These are phyloP conservation scores for Botryotinia narcissicola DNA, from an alignment of 2,329 filamentous ascomycete genomes.

Conservation along the genomic window DNA sequence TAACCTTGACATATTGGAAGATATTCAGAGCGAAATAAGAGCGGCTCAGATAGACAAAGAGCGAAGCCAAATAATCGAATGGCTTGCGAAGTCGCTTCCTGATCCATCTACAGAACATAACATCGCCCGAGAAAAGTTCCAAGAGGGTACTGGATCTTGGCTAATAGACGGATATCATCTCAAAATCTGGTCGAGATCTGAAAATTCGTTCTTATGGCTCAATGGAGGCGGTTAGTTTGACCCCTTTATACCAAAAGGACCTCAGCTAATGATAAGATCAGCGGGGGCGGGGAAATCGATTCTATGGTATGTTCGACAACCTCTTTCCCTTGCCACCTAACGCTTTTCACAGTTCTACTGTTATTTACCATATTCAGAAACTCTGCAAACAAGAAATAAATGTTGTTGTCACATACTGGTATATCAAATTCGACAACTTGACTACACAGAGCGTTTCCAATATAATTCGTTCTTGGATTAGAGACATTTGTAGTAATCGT, in stretches of 20 bases:
- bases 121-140: slow-evolving; percentile 18
- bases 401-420: slow-evolving; percentile 22
- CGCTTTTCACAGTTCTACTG: slow-evolving; percentile 18
- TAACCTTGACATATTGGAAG: background rate
- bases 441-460: slow-evolving; percentile 20
- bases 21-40: background rate
- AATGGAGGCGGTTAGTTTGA: slow-evolving; percentile 22
- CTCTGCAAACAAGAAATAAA: slow-evolving; percentile 6
- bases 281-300: slow-evolving; percentile 24
- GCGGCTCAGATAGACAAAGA: background rate
- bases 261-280: background rate
- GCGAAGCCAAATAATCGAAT: background rate
- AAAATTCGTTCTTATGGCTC: slow-evolving; percentile 23
- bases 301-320: slow-evolving; percentile 8
- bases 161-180: slow-evolving; percentile 19
- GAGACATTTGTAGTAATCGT: background rate
- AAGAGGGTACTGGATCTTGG: slow-evolving; percentile 25
- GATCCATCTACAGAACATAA: slow-evolving; percentile 23
- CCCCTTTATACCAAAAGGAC: background rate
- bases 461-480: background rate
- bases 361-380: slow-evolving; percentile 20
- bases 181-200: slow-evolving; percentile 7
- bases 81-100: background rate
- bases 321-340: background rate
- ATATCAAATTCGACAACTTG: slow-evolving; percentile 21